Percentiles rank a stretch among this genome's conserved stretches.
Conservation (phyloP, 2,329 filamentous ascomycete genomes). For the Sclerotinia sclerotiorum region DNA sequence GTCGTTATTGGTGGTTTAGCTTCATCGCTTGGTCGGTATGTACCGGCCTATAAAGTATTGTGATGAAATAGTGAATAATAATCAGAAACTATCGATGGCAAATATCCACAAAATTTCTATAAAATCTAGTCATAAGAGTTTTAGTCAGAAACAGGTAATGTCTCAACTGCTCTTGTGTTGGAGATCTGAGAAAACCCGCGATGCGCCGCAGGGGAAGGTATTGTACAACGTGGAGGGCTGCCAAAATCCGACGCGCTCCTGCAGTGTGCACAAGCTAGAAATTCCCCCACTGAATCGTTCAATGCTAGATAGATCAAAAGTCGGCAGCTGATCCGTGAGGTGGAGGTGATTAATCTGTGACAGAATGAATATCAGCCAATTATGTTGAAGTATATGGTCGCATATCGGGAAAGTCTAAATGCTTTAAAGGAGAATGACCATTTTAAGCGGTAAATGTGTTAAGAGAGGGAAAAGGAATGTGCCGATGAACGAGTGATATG, state of each 20-base stretch:
- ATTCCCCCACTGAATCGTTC: conserved; percentile 31
- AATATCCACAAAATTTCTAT: conserved; percentile 3
- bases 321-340: conserved; percentile 40
- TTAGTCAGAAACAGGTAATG: conserved; percentile 8
- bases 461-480: conserved; percentile 30
- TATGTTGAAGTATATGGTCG: conserved; percentile 28
- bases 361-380: conserved; percentile 37
- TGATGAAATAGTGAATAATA: not conserved
- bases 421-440: conserved; percentile 26
- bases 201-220: conserved; percentile 33
- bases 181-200: conserved; percentile 30
- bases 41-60: conserved; percentile 9
- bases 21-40: conserved; percentile 18
- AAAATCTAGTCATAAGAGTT: not conserved
- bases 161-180: conserved; percentile 9
- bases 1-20: conserved; percentile 12
- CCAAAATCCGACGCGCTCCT: conserved; percentile 38
- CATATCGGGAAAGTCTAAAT: conserved; percentile 30
- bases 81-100: conserved; percentile 1
- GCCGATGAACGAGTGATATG: conserved; percentile 30
- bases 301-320: conserved; percentile 33
- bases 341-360: conserved; percentile 33
- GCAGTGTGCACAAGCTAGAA: conserved; percentile 29
- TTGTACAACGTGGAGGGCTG: conserved; percentile 36
- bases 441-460: conserved; percentile 34